Percentiles rank a stretch among this genome's conserved stretches.
Conservation (phyloP, 1,139 yeast species). For the Candida tropicalis region DNA sequence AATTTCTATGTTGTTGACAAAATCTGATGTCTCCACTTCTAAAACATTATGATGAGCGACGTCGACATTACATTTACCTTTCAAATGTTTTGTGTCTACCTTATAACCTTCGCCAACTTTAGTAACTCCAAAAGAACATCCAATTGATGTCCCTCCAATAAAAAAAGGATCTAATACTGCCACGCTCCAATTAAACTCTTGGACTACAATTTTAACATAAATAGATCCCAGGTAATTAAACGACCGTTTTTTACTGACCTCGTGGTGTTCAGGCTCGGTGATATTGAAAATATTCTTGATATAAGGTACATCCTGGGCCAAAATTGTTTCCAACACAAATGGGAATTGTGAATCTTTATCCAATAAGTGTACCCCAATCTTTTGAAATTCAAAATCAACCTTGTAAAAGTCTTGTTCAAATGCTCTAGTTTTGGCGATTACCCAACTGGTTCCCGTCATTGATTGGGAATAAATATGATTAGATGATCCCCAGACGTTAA, state of each 20-base stretch:
- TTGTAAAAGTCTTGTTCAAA: conserved; percentile 10
- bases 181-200: conserved; percentile 25
- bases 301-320: conserved; percentile 25
- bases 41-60: conserved; percentile 17
- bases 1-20: conserved; percentile 24
- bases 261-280: background rate
- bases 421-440: conserved; percentile 7
- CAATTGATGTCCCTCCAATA: conserved; percentile 11
- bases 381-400: conserved; percentile 11
- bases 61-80: conserved; percentile 10
- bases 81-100: conserved; percentile 6
- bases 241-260: background rate
- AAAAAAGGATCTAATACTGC: conserved; percentile 22
- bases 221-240: conserved; percentile 11
- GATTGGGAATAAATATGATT: conserved; percentile 10
- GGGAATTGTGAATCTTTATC: conserved; percentile 15
- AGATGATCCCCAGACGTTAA: conserved; percentile 13
- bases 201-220: conserved; percentile 22
- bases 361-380: conserved; percentile 9
- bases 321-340: conserved; percentile 12
- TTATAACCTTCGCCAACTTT: conserved; percentile 4
- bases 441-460: conserved; percentile 9
- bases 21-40: conserved; percentile 36
- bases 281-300: conserved; percentile 12
- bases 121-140: conserved; percentile 5